A percentile compares a stretch with the other conserved stretches of the same genome.
Conservation (phyloP, 495 filamentous ascomycete genomes). For the Entonaema liquescens region DNA sequence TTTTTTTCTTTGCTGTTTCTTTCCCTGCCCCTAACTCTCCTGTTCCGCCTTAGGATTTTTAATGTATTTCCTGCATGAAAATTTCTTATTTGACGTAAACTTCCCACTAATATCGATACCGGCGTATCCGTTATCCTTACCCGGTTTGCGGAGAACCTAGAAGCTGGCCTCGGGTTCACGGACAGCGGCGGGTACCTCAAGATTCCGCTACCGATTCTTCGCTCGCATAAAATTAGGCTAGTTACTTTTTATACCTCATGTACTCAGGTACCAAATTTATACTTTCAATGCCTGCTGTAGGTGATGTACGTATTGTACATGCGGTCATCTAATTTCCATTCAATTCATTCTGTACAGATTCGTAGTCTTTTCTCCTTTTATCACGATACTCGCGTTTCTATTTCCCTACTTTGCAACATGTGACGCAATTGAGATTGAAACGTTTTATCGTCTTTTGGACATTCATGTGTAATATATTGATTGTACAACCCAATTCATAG, state of each 20-base stretch:
- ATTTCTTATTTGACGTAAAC: background rate
- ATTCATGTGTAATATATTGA: background rate
- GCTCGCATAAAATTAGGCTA: background rate
- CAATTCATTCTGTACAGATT: background rate
- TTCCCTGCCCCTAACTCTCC: background rate
- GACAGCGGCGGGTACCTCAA: background rate
- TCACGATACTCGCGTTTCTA: background rate
- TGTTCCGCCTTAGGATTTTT: background rate
- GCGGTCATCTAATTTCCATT: background rate
- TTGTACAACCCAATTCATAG: background rate
- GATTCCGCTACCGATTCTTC: background rate
- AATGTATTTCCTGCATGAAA: background rate
- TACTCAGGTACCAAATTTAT: too few species aligned
- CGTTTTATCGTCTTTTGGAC: background rate
- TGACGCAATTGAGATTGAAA: background rate
- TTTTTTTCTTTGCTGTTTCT: background rate
- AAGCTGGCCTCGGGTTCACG: background rate
- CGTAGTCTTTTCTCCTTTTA: background rate
- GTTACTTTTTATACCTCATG: background rate
- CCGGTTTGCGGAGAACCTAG: constrained; percentile 10
- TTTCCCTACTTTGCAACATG: background rate
- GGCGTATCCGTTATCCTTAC: constrained; percentile 3
- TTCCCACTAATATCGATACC: background rate
- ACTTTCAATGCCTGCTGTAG: too few species aligned
- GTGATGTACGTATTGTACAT: background rate